These are phyloP conservation scores for Fusarium brachygibbosum DNA, from an alignment of 2,329 filamentous ascomycete species.

Conservation along the genomic window DNA sequence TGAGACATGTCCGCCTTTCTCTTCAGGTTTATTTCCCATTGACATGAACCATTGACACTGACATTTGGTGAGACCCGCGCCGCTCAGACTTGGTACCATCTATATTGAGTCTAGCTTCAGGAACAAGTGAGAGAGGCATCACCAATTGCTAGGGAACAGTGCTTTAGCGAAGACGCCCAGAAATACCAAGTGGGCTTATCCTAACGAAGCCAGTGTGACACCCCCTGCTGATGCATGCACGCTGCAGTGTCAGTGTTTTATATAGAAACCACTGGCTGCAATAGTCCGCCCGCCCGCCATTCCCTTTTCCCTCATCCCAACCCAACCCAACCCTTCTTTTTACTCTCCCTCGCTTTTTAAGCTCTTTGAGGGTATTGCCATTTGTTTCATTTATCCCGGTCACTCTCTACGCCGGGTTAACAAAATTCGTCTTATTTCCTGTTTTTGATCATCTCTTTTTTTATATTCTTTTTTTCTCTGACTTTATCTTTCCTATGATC, in stretches of 20 bases:
- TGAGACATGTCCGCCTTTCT: not conserved
- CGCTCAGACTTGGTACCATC: slow-evolving; percentile 2
- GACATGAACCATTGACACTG: not conserved
- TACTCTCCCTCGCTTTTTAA: slow-evolving; percentile 17
- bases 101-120: slow-evolving; percentile 13
- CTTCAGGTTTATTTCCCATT: not conserved
- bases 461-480: not conserved
- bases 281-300: slow-evolving; percentile 1
- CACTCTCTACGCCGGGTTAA: slow-evolving; percentile 48
- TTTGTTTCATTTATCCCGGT: slow-evolving; percentile 35
- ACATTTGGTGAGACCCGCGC: not conserved
- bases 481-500: not conserved
- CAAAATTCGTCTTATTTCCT: slow-evolving; percentile 20
- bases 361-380: slow-evolving; percentile 5
- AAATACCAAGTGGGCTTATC: slow-evolving; percentile 1
- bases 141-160: not conserved
- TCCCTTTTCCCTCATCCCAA: slow-evolving; percentile 7
- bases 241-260: slow-evolving; percentile 15
- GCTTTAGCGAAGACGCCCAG: slow-evolving; percentile 1
- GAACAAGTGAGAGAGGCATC: not conserved
- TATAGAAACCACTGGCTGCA: slow-evolving; percentile 12
- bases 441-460: not conserved
- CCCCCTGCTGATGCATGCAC: slow-evolving; percentile 3
- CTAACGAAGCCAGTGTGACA: not conserved
- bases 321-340: not conserved